These are phyloP conservation scores for Pythium aristosporum DNA, from an alignment of 352 stramenopile species.

Conservation along the genomic window DNA sequence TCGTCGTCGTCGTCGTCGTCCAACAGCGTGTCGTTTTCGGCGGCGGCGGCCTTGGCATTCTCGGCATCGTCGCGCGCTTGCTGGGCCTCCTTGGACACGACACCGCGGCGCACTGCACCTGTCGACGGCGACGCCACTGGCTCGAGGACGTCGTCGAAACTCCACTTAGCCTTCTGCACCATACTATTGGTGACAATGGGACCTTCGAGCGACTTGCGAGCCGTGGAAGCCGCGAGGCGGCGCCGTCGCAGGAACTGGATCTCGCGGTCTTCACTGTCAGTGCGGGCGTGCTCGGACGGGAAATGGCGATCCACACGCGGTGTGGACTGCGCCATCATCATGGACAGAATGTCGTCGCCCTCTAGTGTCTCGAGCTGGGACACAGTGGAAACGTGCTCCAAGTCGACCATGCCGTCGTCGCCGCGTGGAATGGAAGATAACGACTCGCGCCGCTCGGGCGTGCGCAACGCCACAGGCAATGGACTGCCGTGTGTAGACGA, in stretches of 20 bases:
- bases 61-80: constrained; percentile 26
- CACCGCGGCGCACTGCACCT: constrained; percentile 5
- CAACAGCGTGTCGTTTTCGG: constrained; percentile 24
- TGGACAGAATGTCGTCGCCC: constrained; percentile 56
- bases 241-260: constrained; percentile 42
- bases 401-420: constrained; percentile 45
- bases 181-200: constrained; percentile 28
- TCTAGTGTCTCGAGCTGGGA: constrained; percentile 57
- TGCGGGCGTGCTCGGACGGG: constrained; percentile 43
- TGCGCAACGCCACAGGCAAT: not conserved
- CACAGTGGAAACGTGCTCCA: constrained; percentile 37
- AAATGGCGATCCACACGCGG: constrained; percentile 47
- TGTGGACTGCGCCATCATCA: constrained; percentile 43
- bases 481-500: constrained; percentile 17
- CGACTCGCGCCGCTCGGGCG: not conserved
- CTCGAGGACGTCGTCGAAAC: constrained; percentile 27
- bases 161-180: constrained; percentile 26
- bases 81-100: constrained; percentile 21
- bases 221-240: constrained; percentile 31
- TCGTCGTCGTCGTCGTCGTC: constrained; percentile 55
- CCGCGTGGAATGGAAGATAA: constrained; percentile 7
- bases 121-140: constrained; percentile 13
- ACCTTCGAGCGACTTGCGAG: constrained; percentile 25
- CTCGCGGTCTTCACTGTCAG: constrained; percentile 53
- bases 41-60: constrained; percentile 19